phyloP scores from a whole-genome alignment of 1,139 yeast species.

The Wickerhamomyces sp. region DNA sequence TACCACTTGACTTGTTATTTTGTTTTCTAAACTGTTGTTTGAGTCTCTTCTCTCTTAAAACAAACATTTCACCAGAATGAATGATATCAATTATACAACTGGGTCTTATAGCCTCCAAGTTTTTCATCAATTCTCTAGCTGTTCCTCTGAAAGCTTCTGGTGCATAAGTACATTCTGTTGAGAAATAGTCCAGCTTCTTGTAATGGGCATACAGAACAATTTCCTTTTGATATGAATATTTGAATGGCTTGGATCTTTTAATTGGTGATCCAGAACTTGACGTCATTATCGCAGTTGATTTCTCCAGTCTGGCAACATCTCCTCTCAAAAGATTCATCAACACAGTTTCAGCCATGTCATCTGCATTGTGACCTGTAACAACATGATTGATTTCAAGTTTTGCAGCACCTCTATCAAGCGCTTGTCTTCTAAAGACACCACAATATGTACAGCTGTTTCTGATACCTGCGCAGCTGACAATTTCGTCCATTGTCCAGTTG shows the following conservation, averaged over 20 bases:
- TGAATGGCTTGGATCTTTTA: constrained; percentile 92
- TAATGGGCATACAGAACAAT: constrained; percentile 96
- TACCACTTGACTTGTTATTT: constrained; percentile 7
- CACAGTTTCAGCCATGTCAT: constrained; percentile 98
- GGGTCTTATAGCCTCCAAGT: constrained; percentile 85
- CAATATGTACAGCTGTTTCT: constrained; percentile 96
- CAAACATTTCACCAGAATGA: constrained; percentile 86
- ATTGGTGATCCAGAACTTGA: constrained; percentile 74
- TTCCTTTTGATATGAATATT: constrained; percentile 94
- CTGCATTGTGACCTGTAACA: constrained; percentile 98
- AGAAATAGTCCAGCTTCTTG: constrained; percentile 89
- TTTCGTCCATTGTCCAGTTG: constrained; percentile 98
- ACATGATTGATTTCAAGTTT: constrained; percentile 82
- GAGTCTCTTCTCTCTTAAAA: constrained; percentile 48
- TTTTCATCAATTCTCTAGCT: constrained; percentile 86
- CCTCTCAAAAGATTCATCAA: constrained; percentile 92
- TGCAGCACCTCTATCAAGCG: constrained; percentile 94
- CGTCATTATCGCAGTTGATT: constrained; percentile 86
- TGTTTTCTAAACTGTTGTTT: constrained; percentile 24
- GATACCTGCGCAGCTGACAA: constrained; percentile 91
- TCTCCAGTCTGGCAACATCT: constrained; percentile 89
- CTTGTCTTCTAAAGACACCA: constrained; percentile 95
- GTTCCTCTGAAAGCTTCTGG: constrained; percentile 99
- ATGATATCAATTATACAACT: constrained; percentile 93
- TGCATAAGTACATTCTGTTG: constrained; percentile 96